Evolutionary conservation across 1,139 yeast species (phyloP).

Genomic region (Tardiomyces blankii): DNA sequence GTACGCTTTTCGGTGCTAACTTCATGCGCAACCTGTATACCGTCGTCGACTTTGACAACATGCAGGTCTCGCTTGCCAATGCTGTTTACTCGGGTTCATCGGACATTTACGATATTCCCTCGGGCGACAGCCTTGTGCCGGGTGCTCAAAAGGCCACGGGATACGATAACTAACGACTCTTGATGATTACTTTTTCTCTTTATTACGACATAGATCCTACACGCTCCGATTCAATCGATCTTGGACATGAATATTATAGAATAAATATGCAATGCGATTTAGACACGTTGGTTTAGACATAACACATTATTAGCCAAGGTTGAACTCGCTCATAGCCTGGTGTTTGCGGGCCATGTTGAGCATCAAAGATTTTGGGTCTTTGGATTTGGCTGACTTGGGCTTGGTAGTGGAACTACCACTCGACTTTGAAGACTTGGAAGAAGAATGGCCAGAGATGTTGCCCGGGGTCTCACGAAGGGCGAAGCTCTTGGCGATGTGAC

Average conservation of each 20-base stretch:
- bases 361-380: slow-evolving; percentile 45
- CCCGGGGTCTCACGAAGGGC: slow-evolving; percentile 93
- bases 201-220: no score
- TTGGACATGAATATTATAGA: no score
- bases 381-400: slow-evolving; percentile 14
- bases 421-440: slow-evolving; percentile 4
- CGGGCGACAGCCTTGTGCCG: background rate
- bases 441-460: slow-evolving; percentile 38
- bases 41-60: background rate
- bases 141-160: background rate
- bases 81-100: background rate
- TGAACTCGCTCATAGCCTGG: slow-evolving; percentile 63
- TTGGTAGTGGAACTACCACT: slow-evolving; percentile 16
- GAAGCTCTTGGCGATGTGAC: slow-evolving; percentile 90
- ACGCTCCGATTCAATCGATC: no score
- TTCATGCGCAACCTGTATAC: background rate
- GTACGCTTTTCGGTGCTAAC: background rate
- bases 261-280: no score
- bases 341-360: slow-evolving; percentile 67
- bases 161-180: background rate
- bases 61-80: background rate
- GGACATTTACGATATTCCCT: background rate
- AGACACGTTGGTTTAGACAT: no score
- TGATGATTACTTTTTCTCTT: no score
- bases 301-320: slow-evolving; percentile 30